phyloP scores from a whole-genome alignment of 2,329 filamentous ascomycete genomes.

The Beauveria rudraprayagi region DNA sequence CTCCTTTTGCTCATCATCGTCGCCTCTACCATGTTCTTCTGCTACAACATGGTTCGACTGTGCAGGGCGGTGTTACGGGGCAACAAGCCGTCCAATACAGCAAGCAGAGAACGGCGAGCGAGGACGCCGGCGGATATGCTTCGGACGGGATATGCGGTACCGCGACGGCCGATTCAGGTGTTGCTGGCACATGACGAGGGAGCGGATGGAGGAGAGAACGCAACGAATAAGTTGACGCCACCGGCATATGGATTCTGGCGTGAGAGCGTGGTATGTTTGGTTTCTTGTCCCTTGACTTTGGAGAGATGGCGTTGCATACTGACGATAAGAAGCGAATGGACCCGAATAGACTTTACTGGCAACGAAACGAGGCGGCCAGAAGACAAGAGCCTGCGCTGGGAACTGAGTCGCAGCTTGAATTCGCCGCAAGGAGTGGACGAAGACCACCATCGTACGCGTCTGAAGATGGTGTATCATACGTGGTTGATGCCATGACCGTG shows the following conservation, averaged over 20 bases:
- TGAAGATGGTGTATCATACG: constrained; percentile 66
- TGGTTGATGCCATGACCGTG: constrained; percentile 57
- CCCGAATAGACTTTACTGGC: constrained; percentile 75
- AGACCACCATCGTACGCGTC: constrained; percentile 70
- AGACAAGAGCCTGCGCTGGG: constrained; percentile 10
- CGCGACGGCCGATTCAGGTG: constrained; percentile 66
- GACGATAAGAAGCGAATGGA: constrained; percentile 55
- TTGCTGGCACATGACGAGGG: constrained; percentile 69
- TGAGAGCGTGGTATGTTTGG: constrained; percentile 63
- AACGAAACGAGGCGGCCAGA: constrained; percentile 46
- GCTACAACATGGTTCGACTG: constrained; percentile 67
- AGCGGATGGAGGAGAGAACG: constrained; percentile 46
- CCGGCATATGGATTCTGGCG: constrained; percentile 84
- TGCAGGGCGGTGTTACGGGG: constrained; percentile 55
- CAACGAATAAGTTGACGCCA: constrained; percentile 53
- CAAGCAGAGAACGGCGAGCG: neutral
- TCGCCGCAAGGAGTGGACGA: constrained; percentile 15
- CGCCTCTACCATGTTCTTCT: constrained; percentile 69
- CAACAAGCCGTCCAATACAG: constrained; percentile 21
- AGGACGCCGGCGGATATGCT: neutral
- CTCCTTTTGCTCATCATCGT: constrained; percentile 73
- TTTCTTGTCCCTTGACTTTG: neutral
- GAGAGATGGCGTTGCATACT: constrained; percentile 1
- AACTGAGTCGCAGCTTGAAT: constrained; percentile 17
- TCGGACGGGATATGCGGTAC: constrained; percentile 58